Percentiles rank a stretch among this genome's conserved stretches.
Evolutionary conservation across 1,139 yeast species (phyloP).

Genomic region (Suhomyces coccinellae): DNA sequence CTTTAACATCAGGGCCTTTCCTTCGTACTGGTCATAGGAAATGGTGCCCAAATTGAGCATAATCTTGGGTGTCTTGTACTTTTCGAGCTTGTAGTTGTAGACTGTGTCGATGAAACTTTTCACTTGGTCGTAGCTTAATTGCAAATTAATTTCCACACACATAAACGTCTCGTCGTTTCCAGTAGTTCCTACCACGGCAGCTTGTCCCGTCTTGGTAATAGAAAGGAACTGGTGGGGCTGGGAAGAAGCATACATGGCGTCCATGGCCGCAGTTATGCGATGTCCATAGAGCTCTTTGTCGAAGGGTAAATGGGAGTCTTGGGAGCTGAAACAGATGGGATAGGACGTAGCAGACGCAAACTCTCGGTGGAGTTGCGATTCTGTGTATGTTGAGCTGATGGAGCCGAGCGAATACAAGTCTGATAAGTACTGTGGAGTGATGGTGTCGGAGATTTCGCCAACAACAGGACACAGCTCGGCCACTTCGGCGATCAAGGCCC

Average conservation of each 20-base stretch:
- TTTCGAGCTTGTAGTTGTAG: conserved; percentile 20
- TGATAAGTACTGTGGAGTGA: conserved; percentile 48
- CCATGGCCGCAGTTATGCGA: conserved; percentile 36
- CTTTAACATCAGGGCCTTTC: conserved; percentile 17
- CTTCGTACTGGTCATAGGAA: conserved; percentile 18
- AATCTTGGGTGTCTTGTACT: conserved; percentile 22
- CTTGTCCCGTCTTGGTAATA: conserved; percentile 44
- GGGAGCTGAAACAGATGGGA: conserved; percentile 43
- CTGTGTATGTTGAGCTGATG: conserved; percentile 36
- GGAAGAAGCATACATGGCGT: conserved; percentile 42
- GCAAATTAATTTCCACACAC: conserved; percentile 28
- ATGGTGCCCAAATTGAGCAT: conserved; percentile 36
- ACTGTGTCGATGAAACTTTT: conserved; percentile 20
- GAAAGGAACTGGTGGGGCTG: conserved; percentile 46
- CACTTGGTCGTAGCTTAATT: conserved; percentile 19
- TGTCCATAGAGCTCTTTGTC: conserved; percentile 26
- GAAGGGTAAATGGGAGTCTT: conserved; percentile 22
- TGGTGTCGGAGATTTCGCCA: conserved; percentile 44
- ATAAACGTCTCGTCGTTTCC: conserved; percentile 49
- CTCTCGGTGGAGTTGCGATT: conserved; percentile 50
- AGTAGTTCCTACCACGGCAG: conserved; percentile 45
- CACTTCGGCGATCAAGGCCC: conserved; percentile 37
- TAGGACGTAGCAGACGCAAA: conserved; percentile 46
- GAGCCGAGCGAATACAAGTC: conserved; percentile 45
- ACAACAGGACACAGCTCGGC: conserved; percentile 40